Conservation (phyloP, 2,329 filamentous ascomycete species). For the Cercospora berteroae region DNA sequence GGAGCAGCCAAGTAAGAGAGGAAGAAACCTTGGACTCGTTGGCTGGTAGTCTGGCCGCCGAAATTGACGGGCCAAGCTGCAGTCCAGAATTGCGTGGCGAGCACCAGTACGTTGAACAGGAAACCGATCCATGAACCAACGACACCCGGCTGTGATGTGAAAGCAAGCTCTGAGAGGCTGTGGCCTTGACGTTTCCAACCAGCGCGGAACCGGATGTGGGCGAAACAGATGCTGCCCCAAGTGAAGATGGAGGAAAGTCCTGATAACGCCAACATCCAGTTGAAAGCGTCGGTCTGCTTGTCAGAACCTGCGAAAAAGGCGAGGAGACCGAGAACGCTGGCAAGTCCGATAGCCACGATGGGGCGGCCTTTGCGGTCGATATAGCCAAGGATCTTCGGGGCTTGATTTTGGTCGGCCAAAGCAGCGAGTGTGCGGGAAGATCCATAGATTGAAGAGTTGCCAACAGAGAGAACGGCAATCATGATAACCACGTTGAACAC, state of each 20-base stretch:
- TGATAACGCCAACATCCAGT: conserved; percentile 76
- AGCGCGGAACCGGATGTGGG: conserved; percentile 82
- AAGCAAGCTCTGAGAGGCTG: conserved; percentile 64
- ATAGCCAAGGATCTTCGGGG: conserved; percentile 58
- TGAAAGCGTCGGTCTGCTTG: conserved; percentile 63
- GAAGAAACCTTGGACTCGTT: conserved; percentile 32
- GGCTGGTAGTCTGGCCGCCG: conserved; percentile 16
- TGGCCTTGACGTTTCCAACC: conserved; percentile 72
- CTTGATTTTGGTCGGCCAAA: conserved; percentile 66
- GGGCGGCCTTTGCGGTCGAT: conserved; percentile 78
- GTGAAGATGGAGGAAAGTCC: conserved; percentile 74
- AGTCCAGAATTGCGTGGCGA: conserved; percentile 75
- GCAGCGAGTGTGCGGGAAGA: conserved; percentile 87
- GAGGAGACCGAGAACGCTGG: conserved; percentile 68
- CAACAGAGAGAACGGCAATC: conserved; percentile 59
- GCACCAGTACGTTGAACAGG: conserved; percentile 60
- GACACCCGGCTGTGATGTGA: conserved; percentile 56
- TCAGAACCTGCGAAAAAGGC: conserved; percentile 70
- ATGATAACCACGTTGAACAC: conserved; percentile 68
- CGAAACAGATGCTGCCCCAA: conserved; percentile 81
- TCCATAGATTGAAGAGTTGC: conserved; percentile 53
- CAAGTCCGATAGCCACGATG: conserved; percentile 66
- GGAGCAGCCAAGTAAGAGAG: conserved; percentile 37
- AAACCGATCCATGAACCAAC: conserved; percentile 63
- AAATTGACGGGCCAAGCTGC: conserved; percentile 68